These are phyloP conservation scores for Solanum paucissectum DNA, from an alignment of 257 asterid genomes.

Conservation along the genomic window DNA sequence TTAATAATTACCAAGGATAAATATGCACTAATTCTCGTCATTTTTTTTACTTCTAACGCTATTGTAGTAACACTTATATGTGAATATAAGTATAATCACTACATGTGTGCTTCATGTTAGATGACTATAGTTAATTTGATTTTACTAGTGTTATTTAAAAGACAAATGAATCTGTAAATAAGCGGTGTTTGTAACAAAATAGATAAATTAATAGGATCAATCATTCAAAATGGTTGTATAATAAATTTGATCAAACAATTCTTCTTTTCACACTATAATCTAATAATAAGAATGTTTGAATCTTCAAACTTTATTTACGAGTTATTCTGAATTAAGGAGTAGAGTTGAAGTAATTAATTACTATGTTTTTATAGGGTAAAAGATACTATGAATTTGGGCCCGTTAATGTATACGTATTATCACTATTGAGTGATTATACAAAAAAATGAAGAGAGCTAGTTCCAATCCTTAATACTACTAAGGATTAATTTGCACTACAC, in stretches of 20 bases:
- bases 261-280: background rate
- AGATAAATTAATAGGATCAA: background rate
- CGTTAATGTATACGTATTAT: background rate
- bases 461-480: background rate
- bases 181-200: background rate
- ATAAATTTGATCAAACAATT: background rate
- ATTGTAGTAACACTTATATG: no score
- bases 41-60: no score
- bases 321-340: background rate
- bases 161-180: no score
- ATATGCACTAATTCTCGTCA: no score
- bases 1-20: no score
- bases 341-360: background rate
- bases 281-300: no score
- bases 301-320: background rate
- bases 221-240: background rate
- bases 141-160: no score
- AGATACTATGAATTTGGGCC: background rate
- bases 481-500: background rate
- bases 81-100: no score
- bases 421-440: background rate
- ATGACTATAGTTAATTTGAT: no score
- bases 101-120: no score
- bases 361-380: background rate
- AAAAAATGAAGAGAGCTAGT: no score